These are phyloP conservation scores for Blastocystis sp. DNA, from an alignment of 352 stramenopile species.

Conservation along the genomic window DNA sequence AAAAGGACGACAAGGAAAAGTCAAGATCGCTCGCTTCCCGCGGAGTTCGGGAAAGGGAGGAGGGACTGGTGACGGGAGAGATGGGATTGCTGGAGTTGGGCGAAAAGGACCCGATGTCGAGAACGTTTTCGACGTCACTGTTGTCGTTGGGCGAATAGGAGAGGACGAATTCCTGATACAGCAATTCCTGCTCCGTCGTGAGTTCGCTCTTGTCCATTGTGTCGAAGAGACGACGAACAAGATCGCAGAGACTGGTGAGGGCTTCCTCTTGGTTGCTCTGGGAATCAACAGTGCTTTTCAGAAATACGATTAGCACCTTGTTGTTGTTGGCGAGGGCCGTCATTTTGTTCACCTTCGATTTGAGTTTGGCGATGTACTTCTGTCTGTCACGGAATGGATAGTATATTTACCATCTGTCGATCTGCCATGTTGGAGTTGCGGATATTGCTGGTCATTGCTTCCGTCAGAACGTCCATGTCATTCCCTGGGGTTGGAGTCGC, in stretches of 20 bases:
- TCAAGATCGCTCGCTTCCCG: background rate
- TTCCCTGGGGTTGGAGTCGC: no score
- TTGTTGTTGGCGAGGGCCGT: background rate
- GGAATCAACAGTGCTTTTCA: no score
- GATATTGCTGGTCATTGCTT: background rate
- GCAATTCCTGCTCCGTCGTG: background rate
- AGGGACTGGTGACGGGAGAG: background rate
- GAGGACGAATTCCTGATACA: background rate
- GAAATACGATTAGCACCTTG: background rate
- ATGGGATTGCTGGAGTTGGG: background rate
- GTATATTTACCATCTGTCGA: background rate
- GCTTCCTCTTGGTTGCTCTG: constrained; percentile 36
- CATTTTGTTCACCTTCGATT: background rate
- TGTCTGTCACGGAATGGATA: background rate
- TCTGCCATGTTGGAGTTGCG: background rate
- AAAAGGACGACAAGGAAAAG: background rate
- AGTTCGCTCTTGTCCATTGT: background rate
- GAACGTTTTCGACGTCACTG: constrained; percentile 28
- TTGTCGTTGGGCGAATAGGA: background rate
- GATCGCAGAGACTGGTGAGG: background rate
- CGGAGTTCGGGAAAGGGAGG: background rate
- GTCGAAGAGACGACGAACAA: background rate
- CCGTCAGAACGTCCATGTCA: background rate
- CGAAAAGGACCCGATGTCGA: background rate
- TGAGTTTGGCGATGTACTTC: background rate